A percentile compares a stretch with the other conserved stretches of the same genome.
These are phyloP conservation scores for Syzygium syzygioides DNA, from an alignment of 441 rosid species.

Conservation along the genomic window DNA sequence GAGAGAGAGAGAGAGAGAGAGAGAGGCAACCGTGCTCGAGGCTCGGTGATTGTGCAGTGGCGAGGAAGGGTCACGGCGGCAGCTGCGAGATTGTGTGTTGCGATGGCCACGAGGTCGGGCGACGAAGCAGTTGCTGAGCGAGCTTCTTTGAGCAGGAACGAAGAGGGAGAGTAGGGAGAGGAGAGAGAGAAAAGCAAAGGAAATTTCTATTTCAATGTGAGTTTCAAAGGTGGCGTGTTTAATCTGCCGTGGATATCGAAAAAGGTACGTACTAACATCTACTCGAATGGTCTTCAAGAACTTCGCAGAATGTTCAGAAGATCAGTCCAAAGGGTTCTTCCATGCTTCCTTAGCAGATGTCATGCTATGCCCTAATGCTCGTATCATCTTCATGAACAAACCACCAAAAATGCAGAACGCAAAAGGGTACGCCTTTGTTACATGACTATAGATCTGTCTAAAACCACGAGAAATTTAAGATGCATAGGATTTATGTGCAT, in stretches of 20 bases:
- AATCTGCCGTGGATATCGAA: not conserved
- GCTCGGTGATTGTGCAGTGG: not conserved
- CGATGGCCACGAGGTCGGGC: not conserved
- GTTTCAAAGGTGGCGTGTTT: not conserved
- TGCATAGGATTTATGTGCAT: not conserved
- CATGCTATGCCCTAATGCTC: not conserved
- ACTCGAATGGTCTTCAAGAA: not conserved
- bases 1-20: not conserved
- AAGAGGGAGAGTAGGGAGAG: not conserved
- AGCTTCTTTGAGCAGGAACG: not conserved
- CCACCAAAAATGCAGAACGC: not conserved
- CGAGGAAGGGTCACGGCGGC: not conserved
- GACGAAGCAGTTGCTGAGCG: not conserved
- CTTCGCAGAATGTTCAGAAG: not conserved
- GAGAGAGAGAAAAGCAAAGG: not conserved
- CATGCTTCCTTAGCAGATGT: not conserved
- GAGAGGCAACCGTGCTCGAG: not conserved
- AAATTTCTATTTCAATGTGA: not conserved
- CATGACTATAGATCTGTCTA: not conserved
- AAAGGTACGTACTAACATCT: not conserved
- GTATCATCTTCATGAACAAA: not conserved
- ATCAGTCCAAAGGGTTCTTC: not conserved
- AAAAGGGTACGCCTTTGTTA: not conserved
- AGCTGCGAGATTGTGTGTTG: not conserved
- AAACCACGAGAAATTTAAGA: not conserved